phyloP scores from a whole-genome alignment of 768 basidiomycete genomes.

The Amanita inopinata region DNA sequence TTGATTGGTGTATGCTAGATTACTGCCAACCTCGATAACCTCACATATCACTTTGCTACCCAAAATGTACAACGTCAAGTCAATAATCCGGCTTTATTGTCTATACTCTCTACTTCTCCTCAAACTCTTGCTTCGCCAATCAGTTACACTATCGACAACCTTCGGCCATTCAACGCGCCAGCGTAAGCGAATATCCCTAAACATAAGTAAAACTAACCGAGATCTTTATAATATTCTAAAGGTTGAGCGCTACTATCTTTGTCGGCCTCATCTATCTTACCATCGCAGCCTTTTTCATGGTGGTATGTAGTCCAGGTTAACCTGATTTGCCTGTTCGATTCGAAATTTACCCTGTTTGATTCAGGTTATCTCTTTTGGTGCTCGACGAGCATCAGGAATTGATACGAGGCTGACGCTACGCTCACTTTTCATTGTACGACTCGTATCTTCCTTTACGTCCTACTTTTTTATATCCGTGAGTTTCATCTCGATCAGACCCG shows the following conservation, averaged over 20 bases:
- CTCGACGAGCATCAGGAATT: slow-evolving; percentile 29
- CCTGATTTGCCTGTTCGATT: neutral
- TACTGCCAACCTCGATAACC: slow-evolving; percentile 23
- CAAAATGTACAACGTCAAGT: slow-evolving; percentile 14
- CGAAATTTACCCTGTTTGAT: neutral
- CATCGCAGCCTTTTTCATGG: slow-evolving; percentile 33
- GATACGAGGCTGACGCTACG: slow-evolving; percentile 12
- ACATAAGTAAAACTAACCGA: no score
- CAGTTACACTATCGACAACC: slow-evolving; percentile 36
- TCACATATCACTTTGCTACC: slow-evolving; percentile 22
- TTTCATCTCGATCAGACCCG: no score
- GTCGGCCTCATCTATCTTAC: slow-evolving; percentile 49
- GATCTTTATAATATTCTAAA: no score
- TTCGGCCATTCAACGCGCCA: slow-evolving; percentile 50
- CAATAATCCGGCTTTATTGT: slow-evolving; percentile 14
- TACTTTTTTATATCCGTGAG: no score
- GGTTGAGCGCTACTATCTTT: slow-evolving; percentile 43
- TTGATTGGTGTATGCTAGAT: slow-evolving; percentile 15
- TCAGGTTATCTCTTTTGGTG: slow-evolving; percentile 25
- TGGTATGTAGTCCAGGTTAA: slow-evolving; percentile 19
- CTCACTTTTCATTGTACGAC: no score
- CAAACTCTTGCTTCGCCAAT: slow-evolving; percentile 39
- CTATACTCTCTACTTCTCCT: slow-evolving; percentile 39
- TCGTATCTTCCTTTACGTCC: no score
- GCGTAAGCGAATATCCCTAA: slow-evolving; percentile 46